Conservation (phyloP, 2,329 filamentous ascomycete genomes). For the Phoma sp. region DNA sequence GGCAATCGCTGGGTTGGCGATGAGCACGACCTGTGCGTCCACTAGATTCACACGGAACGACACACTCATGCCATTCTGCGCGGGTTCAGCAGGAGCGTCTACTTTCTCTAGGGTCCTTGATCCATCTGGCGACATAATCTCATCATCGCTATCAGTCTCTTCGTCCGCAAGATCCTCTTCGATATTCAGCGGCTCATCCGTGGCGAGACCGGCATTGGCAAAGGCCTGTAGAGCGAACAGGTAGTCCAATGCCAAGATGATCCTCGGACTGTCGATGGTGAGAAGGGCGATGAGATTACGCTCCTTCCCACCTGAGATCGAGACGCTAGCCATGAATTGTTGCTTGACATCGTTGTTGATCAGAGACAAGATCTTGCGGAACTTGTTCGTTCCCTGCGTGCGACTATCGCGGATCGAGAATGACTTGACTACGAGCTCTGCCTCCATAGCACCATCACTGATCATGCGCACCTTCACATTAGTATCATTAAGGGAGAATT, state of each 20-base stretch:
- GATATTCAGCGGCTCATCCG: slow-evolving; percentile 63
- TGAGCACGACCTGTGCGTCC: slow-evolving; percentile 94
- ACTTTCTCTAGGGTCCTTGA: slow-evolving; percentile 30
- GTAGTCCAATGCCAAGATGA: slow-evolving; percentile 97
- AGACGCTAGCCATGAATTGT: slow-evolving; percentile 97
- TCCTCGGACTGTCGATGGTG: slow-evolving; percentile 89
- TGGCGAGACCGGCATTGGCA: slow-evolving; percentile 70
- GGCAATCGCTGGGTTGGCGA: slow-evolving; percentile 88
- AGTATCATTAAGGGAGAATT: slow-evolving; percentile 93
- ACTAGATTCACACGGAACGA: slow-evolving; percentile 94
- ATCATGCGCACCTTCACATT: slow-evolving; percentile 92
- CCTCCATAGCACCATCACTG: slow-evolving; percentile 88
- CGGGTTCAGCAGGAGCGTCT: slow-evolving; percentile 35
- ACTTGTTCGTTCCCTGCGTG: slow-evolving; percentile 90
- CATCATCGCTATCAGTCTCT: slow-evolving; percentile 48
- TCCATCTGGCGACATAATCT: slow-evolving; percentile 46
- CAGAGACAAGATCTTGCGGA: slow-evolving; percentile 96
- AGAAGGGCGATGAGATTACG: slow-evolving; percentile 87
- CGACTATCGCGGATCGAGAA: slow-evolving; percentile 95
- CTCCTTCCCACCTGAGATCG: slow-evolving; percentile 85
- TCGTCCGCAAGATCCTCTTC: slow-evolving; percentile 66
- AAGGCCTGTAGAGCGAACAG: slow-evolving; percentile 89
- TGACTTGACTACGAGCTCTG: slow-evolving; percentile 89
- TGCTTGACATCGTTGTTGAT: slow-evolving; percentile 91
- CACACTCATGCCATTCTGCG: slow-evolving; percentile 68